Conservation (phyloP, 1,284 basidiomycete species). For the Marasmius fiardii region DNA sequence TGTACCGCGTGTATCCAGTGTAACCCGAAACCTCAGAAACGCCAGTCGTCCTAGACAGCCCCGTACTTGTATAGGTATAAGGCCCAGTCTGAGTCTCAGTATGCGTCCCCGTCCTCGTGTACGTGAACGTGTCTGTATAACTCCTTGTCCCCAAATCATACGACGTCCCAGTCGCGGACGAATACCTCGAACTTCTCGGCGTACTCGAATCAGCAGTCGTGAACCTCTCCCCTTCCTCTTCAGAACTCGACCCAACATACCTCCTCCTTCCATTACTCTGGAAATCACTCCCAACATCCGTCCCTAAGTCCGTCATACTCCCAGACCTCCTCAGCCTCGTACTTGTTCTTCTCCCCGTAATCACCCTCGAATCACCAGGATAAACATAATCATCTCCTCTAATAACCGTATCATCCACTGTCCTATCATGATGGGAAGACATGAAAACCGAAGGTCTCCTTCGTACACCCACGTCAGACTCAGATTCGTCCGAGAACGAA, state of each 20-base stretch:
- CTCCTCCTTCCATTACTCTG: slow-evolving; percentile 22
- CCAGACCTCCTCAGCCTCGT: slow-evolving; percentile 59
- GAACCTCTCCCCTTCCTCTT: slow-evolving; percentile 48
- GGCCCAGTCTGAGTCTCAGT: slow-evolving; percentile 24
- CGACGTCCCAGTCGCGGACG: slow-evolving; percentile 9
- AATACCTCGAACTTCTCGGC: slow-evolving; percentile 7
- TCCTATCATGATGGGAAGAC: slow-evolving; percentile 55
- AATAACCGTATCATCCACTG: slow-evolving; percentile 67
- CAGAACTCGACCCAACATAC: slow-evolving; percentile 1
- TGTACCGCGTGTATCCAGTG: slow-evolving; percentile 10
- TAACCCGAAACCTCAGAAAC: slow-evolving; percentile 8
- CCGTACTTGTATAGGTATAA: background rate
- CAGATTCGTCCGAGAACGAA: slow-evolving; percentile 19
- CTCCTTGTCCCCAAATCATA: slow-evolving; percentile 7
- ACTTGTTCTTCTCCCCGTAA: slow-evolving; percentile 40
- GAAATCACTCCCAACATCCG: slow-evolving; percentile 72
- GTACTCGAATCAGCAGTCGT: slow-evolving; percentile 40
- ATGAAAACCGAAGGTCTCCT: slow-evolving; percentile 36
- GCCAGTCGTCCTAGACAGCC: background rate
- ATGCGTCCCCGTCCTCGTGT: slow-evolving; percentile 26
- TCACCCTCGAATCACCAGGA: slow-evolving; percentile 63
- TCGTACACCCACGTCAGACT: slow-evolving; percentile 24
- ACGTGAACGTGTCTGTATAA: slow-evolving; percentile 21
- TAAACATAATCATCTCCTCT: slow-evolving; percentile 61
- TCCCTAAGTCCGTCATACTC: slow-evolving; percentile 73